Conservation (phyloP, 306 rosid species). For the Lathyrus sativus region DNA sequence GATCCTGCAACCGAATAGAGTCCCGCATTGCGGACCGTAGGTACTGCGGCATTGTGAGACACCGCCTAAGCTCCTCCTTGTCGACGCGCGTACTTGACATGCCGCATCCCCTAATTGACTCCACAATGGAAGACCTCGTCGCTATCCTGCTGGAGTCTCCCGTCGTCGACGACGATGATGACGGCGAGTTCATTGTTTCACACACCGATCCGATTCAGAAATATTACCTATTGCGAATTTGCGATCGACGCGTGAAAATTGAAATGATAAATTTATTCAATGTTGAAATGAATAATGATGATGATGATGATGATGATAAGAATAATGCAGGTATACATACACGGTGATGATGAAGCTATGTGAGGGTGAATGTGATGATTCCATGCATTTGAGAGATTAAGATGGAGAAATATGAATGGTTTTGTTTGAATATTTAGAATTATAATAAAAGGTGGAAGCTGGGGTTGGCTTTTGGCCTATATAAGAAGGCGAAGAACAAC, state of each 20-base stretch:
- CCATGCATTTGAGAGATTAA: neutral
- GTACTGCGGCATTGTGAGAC: conserved; percentile 69
- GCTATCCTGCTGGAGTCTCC: conserved; percentile 47
- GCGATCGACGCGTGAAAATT: neutral
- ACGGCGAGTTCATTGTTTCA: conserved; percentile 46
- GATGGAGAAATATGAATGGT: neutral
- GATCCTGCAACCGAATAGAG: conserved; percentile 57
- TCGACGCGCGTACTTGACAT: conserved; percentile 53
- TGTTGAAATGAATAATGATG: neutral
- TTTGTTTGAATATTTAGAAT: no score
- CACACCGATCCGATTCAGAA: conserved; percentile 1
- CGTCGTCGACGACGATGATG: conserved; percentile 37
- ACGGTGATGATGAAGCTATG: neutral
- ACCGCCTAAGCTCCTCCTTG: conserved; percentile 60
- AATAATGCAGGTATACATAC: neutral
- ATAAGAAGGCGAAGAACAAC: neutral
- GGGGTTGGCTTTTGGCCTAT: neutral
- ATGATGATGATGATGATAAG: neutral
- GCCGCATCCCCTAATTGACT: conserved; percentile 65
- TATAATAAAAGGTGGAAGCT: no score
- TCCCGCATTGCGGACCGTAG: conserved; percentile 82
- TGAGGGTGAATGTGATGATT: neutral
- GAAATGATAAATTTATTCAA: neutral
- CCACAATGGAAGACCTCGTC: conserved; percentile 56
- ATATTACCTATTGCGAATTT: neutral